These are phyloP conservation scores for Myxozyma monticola DNA, from an alignment of 805 yeast genomes.

Conservation along the genomic window DNA sequence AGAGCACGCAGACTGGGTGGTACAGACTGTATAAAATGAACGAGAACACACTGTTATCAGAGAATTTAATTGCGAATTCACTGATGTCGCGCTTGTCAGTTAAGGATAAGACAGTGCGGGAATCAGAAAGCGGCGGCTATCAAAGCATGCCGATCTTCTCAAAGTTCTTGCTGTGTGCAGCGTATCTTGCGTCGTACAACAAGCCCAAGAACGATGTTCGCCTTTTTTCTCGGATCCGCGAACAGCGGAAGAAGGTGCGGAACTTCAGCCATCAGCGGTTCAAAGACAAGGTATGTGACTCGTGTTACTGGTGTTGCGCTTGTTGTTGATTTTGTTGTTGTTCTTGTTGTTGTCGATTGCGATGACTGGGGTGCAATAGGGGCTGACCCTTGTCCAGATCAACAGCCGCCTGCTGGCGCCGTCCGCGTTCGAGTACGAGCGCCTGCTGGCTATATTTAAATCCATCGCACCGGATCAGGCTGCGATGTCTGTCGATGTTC, in stretches of 20 bases:
- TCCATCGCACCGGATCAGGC: conserved; percentile 57
- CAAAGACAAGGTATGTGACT: conserved; percentile 14
- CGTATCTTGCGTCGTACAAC: conserved; percentile 78
- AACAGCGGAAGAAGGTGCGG: conserved; percentile 27
- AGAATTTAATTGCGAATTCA: conserved; percentile 19
- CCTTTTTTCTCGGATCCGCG: conserved; percentile 64
- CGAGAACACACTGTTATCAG: conserved; percentile 18
- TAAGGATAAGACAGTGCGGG: not conserved
- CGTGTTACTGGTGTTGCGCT: not conserved
- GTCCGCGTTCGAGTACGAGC: conserved; percentile 70
- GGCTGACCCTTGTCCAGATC: conserved; percentile 36
- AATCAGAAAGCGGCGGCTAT: not conserved
- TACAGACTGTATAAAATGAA: conserved; percentile 16
- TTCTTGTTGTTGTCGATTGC: not conserved
- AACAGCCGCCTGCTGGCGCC: conserved; percentile 70
- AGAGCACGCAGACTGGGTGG: not conserved
- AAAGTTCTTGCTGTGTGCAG: conserved; percentile 73
- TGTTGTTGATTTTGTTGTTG: no score
- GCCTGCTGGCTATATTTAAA: conserved; percentile 75
- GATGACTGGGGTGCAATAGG: not conserved
- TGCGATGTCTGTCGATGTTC: conserved; percentile 32
- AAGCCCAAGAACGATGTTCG: conserved; percentile 69
- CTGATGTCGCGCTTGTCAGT: not conserved
- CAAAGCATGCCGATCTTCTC: conserved; percentile 20
- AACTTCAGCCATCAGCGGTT: conserved; percentile 2